A percentile compares a stretch with the other conserved stretches of the same genome.
Conservation (phyloP, 495 filamentous ascomycete genomes). For the Acidiella bohemica region DNA sequence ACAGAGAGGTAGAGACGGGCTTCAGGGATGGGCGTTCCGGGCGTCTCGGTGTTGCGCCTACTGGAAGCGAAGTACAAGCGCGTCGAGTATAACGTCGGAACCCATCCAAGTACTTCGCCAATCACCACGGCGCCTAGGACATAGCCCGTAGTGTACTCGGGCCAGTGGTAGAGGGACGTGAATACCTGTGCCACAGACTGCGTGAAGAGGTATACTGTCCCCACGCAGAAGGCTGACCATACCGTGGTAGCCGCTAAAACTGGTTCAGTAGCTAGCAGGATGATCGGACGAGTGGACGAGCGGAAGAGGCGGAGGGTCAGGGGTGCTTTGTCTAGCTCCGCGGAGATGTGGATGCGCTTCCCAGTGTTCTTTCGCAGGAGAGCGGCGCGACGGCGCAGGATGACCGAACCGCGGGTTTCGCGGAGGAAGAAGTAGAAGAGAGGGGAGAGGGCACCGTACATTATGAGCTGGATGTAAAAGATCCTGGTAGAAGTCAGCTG, state of each 20-base stretch:
- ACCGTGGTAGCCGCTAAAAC: constrained; percentile 40
- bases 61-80: constrained; percentile 20
- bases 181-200: constrained; percentile 27
- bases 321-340: constrained; percentile 26
- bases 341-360: constrained; percentile 26
- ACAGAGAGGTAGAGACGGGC: constrained; percentile 19
- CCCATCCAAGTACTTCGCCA: constrained; percentile 25
- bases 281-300: constrained; percentile 30
- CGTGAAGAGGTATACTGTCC: constrained; percentile 37
- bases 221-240: constrained; percentile 40
- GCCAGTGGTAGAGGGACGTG: constrained; percentile 22
- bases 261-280: constrained; percentile 39
- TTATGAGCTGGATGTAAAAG: constrained; percentile 37
- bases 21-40: constrained; percentile 22
- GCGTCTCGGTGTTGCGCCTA: constrained; percentile 16
- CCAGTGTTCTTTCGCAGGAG: constrained; percentile 24
- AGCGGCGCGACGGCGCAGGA: constrained; percentile 28
- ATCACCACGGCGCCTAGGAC: constrained; percentile 25
- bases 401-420: constrained; percentile 34
- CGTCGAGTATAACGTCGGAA: constrained; percentile 17
- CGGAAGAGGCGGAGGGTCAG: constrained; percentile 9
- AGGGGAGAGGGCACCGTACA: constrained; percentile 31
- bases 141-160: constrained; percentile 21
- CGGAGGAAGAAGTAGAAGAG: constrained; percentile 30
- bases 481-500: constrained; percentile 26